A percentile compares a stretch with the other conserved stretches of the same genome.
Conservation (phyloP, 164 flowering plant species). For the Protea cynaroides region DNA sequence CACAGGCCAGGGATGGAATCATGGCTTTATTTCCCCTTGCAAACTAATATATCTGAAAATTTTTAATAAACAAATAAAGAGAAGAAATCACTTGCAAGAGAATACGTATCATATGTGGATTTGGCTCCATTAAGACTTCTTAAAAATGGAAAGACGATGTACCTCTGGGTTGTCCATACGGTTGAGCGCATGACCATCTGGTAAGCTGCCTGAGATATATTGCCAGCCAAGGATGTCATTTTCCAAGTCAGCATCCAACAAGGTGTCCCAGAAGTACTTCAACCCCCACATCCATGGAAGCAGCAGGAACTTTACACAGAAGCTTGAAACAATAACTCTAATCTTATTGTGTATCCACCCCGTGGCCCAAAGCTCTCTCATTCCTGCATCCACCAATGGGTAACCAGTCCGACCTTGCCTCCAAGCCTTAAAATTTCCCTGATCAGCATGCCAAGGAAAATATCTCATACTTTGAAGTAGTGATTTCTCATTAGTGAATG, state of each 20-base stretch:
- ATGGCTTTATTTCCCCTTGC: no score
- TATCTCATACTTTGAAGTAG: slow-evolving; percentile 50
- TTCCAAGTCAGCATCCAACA: slow-evolving; percentile 91
- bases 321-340: slow-evolving; percentile 80
- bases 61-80: background rate
- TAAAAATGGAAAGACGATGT: background rate
- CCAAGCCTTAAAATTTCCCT: slow-evolving; percentile 71
- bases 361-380: slow-evolving; percentile 98
- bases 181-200: slow-evolving; percentile 90
- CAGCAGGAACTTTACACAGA: slow-evolving; percentile 71
- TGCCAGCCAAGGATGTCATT: slow-evolving; percentile 97
- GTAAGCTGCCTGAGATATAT: slow-evolving; percentile 92
- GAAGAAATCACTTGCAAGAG: background rate
- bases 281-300: slow-evolving; percentile 98
- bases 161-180: slow-evolving; percentile 88
- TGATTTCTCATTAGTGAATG: slow-evolving; percentile 79
- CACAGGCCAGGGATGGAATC: no score
- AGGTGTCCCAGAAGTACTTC: slow-evolving; percentile 98
- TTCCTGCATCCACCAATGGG: slow-evolving; percentile 93
- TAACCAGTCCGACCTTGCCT: slow-evolving; percentile 93
- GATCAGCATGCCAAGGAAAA: slow-evolving; percentile 70
- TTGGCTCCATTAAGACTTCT: background rate
- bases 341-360: slow-evolving; percentile 88
- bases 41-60: no score
- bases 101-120: background rate